Base-by-base conservation (phyloP, 202 grass and related monocot species). In the Panicum virgatum region DNA sequence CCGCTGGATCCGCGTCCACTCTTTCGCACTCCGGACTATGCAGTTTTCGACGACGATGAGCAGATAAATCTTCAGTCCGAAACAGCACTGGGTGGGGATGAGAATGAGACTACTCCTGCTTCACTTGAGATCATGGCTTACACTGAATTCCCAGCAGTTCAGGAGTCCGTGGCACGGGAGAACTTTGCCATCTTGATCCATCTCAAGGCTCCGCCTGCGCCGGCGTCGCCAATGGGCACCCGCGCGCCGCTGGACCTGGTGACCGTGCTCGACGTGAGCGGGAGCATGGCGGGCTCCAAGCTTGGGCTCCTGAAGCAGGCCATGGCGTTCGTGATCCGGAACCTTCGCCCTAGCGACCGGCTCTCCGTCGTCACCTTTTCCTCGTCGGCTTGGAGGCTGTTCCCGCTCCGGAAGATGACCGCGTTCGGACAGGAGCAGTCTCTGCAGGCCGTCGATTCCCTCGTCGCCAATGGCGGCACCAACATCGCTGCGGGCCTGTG, bases 321-420 rank as follows among this genome's bases (percentile, higher is more conserved):
- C 58, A 84, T 91, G 86, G 57, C 76, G 46, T 93, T 97, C 82
- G 82, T 93, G 62, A 93, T 97, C 75, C 66, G 90, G 36, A 84
- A 67, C 56, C 86, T 97, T 15, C 86, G 87, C 5, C 83, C 91
- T 11, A 66, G 58, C 30, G 91, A 97, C 82, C 75, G 94, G 42
- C 91, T 97, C 67, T 93, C 86, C 5, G 72, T 97, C 69, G 40
- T 97, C 56, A 81, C 91, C 12, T 97, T 93, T 82, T 88, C 89
- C 20, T 83, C 89, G 39, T 47, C 75, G 25, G 86, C 94, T 27
- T 83, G 79, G 23, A 67, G 90, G 64, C 83, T 97, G 46, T 91
- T 97, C 82, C 88, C 77, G 9, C 88, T 93, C 4, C 43, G 51
- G 48, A 89, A 59, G 62, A 93, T 93, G 94, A 88, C 90, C 15